Evolutionary conservation across 2,329 filamentous ascomycete species (phyloP).

Genomic region (Lasiodiplodia sp.): DNA sequence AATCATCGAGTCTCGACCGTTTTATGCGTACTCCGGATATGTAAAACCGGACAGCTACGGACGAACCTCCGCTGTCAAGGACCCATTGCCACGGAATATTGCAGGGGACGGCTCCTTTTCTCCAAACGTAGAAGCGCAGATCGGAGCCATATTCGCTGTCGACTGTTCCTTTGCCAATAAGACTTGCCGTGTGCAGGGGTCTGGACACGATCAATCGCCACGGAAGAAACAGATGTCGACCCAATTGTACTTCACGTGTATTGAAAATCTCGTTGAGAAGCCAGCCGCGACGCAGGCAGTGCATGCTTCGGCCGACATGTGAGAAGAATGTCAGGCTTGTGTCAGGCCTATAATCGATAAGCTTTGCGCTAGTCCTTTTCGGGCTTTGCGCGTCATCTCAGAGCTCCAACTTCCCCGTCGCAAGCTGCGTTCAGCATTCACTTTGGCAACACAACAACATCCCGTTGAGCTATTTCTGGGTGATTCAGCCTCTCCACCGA

Average conservation of each 20-base stretch:
- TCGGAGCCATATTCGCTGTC: neutral
- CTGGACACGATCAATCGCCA: neutral
- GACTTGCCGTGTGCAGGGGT: too few relatives aligned
- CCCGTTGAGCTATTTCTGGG: neutral
- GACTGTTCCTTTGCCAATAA: neutral
- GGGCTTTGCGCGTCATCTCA: constrained; percentile 18
- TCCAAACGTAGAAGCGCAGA: too few relatives aligned
- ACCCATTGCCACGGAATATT: too few relatives aligned
- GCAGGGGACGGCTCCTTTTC: too few relatives aligned
- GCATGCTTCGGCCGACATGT: neutral
- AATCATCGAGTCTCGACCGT: neutral
- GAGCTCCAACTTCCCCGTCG: constrained; percentile 3
- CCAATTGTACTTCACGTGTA: neutral
- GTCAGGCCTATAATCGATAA: constrained; percentile 12
- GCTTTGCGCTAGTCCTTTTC: constrained; percentile 6
- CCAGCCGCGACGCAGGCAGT: too few relatives aligned
- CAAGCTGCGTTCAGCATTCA: neutral
- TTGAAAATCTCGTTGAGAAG: neutral
- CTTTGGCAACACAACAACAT: neutral
- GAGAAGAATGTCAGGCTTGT: neutral
- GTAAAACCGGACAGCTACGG: too few relatives aligned
- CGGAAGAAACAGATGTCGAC: neutral
- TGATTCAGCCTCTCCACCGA: neutral
- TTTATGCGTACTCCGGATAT: neutral
- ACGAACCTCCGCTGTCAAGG: too few relatives aligned